Evolutionary conservation across 257 asterid genomes (phyloP).

Genomic region (Nicotiana tomentosiformis): DNA sequence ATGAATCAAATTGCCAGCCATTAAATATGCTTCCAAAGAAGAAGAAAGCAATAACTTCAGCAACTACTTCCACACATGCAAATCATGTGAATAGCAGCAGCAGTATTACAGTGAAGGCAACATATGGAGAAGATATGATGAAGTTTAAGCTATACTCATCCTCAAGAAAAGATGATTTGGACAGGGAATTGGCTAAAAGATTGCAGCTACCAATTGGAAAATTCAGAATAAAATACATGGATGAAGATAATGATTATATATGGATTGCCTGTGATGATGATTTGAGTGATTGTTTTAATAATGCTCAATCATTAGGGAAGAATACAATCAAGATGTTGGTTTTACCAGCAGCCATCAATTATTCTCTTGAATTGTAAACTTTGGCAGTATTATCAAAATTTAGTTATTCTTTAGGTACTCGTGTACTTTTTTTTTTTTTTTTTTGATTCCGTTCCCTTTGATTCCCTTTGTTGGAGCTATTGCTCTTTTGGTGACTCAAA

Average conservation of each 20-base stretch:
- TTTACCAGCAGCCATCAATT: background rate
- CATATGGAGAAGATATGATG: conserved; percentile 6
- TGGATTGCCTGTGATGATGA: conserved; percentile 11
- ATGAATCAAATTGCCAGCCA: background rate
- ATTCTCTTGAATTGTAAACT: background rate
- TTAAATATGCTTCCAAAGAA: background rate
- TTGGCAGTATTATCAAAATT: background rate
- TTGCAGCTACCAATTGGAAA: background rate
- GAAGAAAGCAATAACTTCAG: background rate
- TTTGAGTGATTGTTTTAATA: background rate
- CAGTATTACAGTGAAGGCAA: conserved; percentile 4
- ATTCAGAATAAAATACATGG: background rate
- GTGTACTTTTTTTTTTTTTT: background rate
- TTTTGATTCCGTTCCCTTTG: no score
- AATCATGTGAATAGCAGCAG: background rate
- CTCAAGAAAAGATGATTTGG: conserved; percentile 2
- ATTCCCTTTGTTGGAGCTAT: no score
- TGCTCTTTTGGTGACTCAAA: no score
- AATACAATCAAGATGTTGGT: background rate
- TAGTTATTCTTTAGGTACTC: background rate
- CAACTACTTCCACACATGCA: background rate
- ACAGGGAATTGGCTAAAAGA: conserved; percentile 3
- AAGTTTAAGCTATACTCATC: background rate
- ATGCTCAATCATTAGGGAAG: background rate
- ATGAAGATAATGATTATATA: conserved; percentile 10